Evolutionary conservation across 805 yeast species (phyloP).

Genomic region (Metschnikowia cerradonensis): DNA sequence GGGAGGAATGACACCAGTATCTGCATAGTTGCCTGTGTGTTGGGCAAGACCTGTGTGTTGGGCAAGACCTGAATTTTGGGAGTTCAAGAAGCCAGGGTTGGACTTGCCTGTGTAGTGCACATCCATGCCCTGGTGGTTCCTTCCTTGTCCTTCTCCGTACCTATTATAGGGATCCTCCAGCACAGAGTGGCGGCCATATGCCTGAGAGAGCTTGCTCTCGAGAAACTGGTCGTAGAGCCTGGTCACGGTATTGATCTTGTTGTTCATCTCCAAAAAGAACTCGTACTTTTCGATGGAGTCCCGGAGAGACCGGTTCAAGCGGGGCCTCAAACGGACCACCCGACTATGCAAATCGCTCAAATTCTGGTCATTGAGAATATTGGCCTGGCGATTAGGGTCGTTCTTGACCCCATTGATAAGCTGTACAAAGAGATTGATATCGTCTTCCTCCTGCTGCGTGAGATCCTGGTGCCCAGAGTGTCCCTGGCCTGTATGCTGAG

Average conservation of each 20-base stretch:
- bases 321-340: constrained; percentile 63
- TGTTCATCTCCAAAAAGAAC: constrained; percentile 63
- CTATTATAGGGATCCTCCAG: background rate
- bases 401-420: constrained; percentile 50
- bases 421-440: constrained; percentile 65
- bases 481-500: background rate
- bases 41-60: background rate
- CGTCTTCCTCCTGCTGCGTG: constrained; percentile 62
- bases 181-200: constrained; percentile 30
- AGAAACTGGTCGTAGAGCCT: constrained; percentile 72
- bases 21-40: background rate
- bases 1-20: too few relatives aligned
- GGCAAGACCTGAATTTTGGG: background rate
- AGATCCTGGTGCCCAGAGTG: constrained; percentile 29
- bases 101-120: too few relatives aligned
- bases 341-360: constrained; percentile 56
- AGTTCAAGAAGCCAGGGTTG: background rate
- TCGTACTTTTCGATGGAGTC: constrained; percentile 62
- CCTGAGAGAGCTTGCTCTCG: constrained; percentile 45
- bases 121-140: background rate
- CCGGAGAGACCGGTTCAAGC: constrained; percentile 55
- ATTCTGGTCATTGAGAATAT: constrained; percentile 43
- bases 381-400: constrained; percentile 41
- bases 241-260: constrained; percentile 71
- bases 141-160: background rate